These are phyloP conservation scores for Cicer arietinum DNA, from an alignment of 306 rosid species.

Conservation along the genomic window DNA sequence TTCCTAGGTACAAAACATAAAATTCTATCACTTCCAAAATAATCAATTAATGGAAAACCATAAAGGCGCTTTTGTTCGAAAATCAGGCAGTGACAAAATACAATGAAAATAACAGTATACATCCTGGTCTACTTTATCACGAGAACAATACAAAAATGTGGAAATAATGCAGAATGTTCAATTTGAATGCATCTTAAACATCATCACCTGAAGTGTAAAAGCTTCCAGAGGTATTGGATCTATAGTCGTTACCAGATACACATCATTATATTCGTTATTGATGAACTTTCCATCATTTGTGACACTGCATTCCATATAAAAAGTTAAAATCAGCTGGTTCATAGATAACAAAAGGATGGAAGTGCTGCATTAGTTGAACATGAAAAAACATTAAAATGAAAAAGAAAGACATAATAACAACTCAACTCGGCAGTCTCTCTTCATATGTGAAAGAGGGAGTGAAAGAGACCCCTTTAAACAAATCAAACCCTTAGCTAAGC, in stretches of 20 bases:
- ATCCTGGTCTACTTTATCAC: constrained; percentile 1
- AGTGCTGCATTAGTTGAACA: constrained; percentile 25
- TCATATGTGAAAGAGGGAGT: constrained; percentile 18
- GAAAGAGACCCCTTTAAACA: constrained; percentile 19
- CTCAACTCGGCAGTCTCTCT: constrained; percentile 13
- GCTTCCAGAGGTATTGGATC: constrained; percentile 92
- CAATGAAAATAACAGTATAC: constrained; percentile 1
- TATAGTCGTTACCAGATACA: constrained; percentile 83
- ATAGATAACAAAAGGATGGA: constrained; percentile 32
- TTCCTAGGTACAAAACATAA: constrained; percentile 5
- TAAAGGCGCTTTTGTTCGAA: background rate
- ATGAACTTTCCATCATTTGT: constrained; percentile 75
- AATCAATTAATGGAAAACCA: constrained; percentile 19
- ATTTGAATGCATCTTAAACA: constrained; percentile 34
- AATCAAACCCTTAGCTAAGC: constrained; percentile 19
- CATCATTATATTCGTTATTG: constrained; percentile 86
- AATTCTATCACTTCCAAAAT: constrained; percentile 17
- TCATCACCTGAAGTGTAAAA: constrained; percentile 88
- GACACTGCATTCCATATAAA: constrained; percentile 65
- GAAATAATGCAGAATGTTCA: constrained; percentile 1
- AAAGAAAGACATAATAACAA: background rate
- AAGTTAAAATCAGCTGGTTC: constrained; percentile 41
- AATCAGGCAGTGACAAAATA: background rate
- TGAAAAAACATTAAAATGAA: constrained; percentile 10
- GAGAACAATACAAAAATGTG: constrained; percentile 19